Conservation (phyloP, 108 stramenopile genomes). For the Pseudonitzschia multiseries region DNA sequence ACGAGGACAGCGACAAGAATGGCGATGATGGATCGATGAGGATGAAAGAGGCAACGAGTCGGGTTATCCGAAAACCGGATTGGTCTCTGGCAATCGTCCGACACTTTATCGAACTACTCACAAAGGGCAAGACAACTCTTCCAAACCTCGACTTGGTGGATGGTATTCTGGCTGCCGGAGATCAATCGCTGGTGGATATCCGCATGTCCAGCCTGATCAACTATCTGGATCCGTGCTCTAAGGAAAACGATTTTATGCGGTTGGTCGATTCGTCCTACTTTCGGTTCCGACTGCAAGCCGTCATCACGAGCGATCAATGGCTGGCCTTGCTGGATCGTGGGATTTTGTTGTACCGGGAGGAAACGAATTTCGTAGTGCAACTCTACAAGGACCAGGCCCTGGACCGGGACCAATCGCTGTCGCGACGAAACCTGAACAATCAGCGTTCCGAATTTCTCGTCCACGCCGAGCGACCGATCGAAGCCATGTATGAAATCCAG, state of each 20-base stretch:
- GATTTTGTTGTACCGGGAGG: conserved; percentile 14
- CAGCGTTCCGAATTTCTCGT: conserved; percentile 15
- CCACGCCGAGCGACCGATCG: conserved; percentile 19
- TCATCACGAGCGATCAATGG: conserved; percentile 25
- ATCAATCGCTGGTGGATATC: conserved; percentile 24
- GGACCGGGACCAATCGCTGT: neutral
- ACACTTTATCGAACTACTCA: conserved; percentile 25
- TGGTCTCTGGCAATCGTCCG: conserved; percentile 21
- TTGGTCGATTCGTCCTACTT: conserved; percentile 10
- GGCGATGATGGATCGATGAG: neutral
- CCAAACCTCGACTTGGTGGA: conserved; percentile 15
- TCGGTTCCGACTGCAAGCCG: conserved; percentile 16
- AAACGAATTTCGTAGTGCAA: conserved; percentile 29
- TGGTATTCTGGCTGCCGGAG: conserved; percentile 18
- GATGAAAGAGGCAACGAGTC: conserved; percentile 11
- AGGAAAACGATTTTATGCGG: conserved; percentile 13
- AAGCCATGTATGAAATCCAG: conserved; percentile 16
- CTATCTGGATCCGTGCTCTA: conserved; percentile 21
- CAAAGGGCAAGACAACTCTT: conserved; percentile 27
- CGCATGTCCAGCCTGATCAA: conserved; percentile 27
- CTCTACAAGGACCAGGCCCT: conserved; percentile 15
- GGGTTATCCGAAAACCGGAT: conserved; percentile 24
- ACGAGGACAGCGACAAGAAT: too few relatives aligned
- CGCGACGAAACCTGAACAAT: conserved; percentile 14
- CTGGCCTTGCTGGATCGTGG: conserved; percentile 19